These are phyloP conservation scores for Trypanosoma scelopori DNA, from an alignment of 208 protist genomes.

Conservation along the genomic window DNA sequence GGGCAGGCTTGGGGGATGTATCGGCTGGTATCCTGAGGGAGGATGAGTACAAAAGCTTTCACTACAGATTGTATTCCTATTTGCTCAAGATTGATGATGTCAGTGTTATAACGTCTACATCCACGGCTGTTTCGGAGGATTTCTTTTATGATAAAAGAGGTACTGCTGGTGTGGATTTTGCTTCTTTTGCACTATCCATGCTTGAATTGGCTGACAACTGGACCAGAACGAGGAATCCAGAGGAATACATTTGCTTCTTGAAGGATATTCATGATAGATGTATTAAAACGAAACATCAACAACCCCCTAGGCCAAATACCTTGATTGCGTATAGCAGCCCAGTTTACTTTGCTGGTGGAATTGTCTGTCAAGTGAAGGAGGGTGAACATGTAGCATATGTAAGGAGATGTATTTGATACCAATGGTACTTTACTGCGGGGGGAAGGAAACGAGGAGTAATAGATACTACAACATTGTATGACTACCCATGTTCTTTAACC, in stretches of 20 bases:
- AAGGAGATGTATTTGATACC: slow-evolving; percentile 2
- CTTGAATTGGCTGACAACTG: slow-evolving; percentile 83
- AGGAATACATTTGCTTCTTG: slow-evolving; percentile 53
- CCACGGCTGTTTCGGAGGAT: slow-evolving; percentile 54
- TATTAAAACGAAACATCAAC: neutral
- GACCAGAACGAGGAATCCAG: slow-evolving; percentile 34
- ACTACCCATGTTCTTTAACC: no score
- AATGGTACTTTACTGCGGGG: neutral
- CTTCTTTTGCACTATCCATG: slow-evolving; percentile 58
- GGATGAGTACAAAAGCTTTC: slow-evolving; percentile 61
- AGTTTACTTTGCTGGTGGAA: slow-evolving; percentile 35
- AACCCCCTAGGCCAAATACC: slow-evolving; percentile 5
- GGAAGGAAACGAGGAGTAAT: no score
- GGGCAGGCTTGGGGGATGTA: slow-evolving; percentile 37
- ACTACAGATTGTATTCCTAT: slow-evolving; percentile 55
- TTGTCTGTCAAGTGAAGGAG: slow-evolving; percentile 29
- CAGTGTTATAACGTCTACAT: slow-evolving; percentile 41
- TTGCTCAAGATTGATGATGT: slow-evolving; percentile 55
- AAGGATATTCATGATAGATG: slow-evolving; percentile 26
- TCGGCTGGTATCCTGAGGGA: slow-evolving; percentile 34
- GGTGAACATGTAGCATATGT: slow-evolving; percentile 22
- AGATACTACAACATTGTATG: no score
- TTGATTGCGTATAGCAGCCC: slow-evolving; percentile 4
- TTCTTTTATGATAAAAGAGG: slow-evolving; percentile 49
- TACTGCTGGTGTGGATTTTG: slow-evolving; percentile 49